These are phyloP conservation scores for Macadamia tetraphylla DNA, from an alignment of 164 flowering plant genomes.

Conservation along the genomic window DNA sequence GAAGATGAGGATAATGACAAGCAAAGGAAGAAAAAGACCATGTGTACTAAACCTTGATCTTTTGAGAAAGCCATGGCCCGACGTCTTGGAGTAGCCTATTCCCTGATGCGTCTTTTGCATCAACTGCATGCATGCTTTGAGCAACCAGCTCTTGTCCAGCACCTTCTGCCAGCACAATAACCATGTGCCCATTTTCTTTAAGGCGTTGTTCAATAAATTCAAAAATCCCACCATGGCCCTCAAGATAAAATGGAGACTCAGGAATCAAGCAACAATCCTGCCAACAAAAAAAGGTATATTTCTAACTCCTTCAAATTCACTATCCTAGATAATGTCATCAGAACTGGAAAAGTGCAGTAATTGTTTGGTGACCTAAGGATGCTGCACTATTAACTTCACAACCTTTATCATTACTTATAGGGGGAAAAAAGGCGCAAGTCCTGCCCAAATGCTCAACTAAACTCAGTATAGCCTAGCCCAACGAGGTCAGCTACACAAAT, in stretches of 20 bases:
- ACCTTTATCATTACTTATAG: too few species aligned
- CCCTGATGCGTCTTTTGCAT: constrained; percentile 72
- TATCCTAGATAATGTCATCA: background rate
- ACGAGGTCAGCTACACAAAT: too few species aligned
- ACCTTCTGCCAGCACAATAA: constrained; percentile 61
- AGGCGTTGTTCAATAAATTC: constrained; percentile 44
- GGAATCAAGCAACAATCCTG: constrained; percentile 66
- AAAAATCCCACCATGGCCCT: constrained; percentile 54
- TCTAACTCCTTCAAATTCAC: background rate
- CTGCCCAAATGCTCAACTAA: too few species aligned
- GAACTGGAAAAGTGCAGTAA: too few species aligned
- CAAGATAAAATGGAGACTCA: constrained; percentile 56
- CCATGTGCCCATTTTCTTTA: constrained; percentile 58
- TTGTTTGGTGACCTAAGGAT: too few species aligned
- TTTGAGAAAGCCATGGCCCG: constrained; percentile 72
- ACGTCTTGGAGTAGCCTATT: constrained; percentile 69
- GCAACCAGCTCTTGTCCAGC: constrained; percentile 57
- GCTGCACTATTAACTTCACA: too few species aligned
- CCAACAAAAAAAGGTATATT: background rate
- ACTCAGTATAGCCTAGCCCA: too few species aligned
- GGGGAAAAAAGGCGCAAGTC: too few species aligned
- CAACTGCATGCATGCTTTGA: constrained; percentile 29
- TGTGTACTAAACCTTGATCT: constrained; percentile 50
- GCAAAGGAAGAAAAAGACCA: background rate
- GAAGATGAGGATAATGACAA: background rate